These are phyloP conservation scores for Hanseniaspora thailandica DNA, from an alignment of 805 yeast species.

Conservation along the genomic window DNA sequence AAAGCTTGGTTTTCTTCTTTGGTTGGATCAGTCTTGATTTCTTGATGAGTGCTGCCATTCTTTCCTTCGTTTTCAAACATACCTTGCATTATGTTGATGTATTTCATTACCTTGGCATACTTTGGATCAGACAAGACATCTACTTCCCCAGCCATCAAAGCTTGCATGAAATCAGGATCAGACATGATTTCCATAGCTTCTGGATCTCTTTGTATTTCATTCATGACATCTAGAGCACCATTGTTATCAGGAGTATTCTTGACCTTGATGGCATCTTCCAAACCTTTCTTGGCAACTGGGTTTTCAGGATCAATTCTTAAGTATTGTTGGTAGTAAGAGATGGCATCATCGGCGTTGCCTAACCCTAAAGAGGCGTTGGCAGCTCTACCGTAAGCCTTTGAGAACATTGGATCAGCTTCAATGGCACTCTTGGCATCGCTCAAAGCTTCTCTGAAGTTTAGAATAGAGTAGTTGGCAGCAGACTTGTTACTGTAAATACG, in stretches of 20 bases:
- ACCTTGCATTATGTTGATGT: background rate
- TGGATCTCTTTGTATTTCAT: conserved; percentile 69
- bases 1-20: conserved; percentile 20
- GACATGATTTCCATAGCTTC: conserved; percentile 76
- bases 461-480: conserved; percentile 73
- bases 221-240: conserved; percentile 62
- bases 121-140: conserved; percentile 2
- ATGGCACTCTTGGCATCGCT: conserved; percentile 78
- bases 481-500: conserved; percentile 90
- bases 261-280: conserved; percentile 48
- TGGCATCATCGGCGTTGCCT: conserved; percentile 67
- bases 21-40: conserved; percentile 23
- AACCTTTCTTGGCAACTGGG: conserved; percentile 77
- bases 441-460: conserved; percentile 61
- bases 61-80: background rate
- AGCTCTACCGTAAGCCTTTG: conserved; percentile 86
- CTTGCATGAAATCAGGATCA: conserved; percentile 67
- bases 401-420: conserved; percentile 75
- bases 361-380: conserved; percentile 91
- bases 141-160: conserved; percentile 21
- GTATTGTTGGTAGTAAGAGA: conserved; percentile 60
- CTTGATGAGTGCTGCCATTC: no score
- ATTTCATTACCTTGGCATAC: background rate
- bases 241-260: background rate
- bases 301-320: conserved; percentile 69